phyloP scores from a whole-genome alignment of 352 stramenopile species.

The Plasmopara viticola region DNA sequence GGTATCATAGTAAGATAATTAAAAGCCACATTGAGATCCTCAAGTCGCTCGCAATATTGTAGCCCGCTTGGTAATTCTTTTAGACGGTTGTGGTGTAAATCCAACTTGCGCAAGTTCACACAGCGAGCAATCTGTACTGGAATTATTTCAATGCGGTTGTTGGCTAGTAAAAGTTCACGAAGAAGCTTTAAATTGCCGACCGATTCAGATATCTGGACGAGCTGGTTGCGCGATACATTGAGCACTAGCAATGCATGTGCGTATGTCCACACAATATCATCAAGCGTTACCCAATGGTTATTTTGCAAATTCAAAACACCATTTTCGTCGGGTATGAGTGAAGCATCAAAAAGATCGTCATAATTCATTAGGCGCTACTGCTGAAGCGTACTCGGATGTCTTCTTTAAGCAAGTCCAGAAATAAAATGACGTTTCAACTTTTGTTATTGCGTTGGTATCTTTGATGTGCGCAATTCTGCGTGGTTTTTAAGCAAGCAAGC shows the following conservation, averaged over 20 bases:
- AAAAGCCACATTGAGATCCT: constrained; percentile 54
- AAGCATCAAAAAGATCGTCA: constrained; percentile 52
- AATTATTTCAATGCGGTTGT: constrained; percentile 55
- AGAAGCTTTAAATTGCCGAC: constrained; percentile 61
- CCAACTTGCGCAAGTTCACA: constrained; percentile 58
- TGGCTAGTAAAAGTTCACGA: constrained; percentile 50
- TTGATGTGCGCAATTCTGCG: too few species aligned
- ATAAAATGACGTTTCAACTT: neutral
- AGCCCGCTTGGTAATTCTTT: constrained; percentile 52
- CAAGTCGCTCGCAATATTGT: constrained; percentile 65
- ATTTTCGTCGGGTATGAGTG: constrained; percentile 58
- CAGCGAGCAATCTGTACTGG: constrained; percentile 49
- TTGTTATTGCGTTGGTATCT: neutral
- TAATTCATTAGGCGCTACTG: neutral
- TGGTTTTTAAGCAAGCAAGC: too few species aligned
- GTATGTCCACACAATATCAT: constrained; percentile 73
- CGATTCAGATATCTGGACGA: constrained; percentile 50
- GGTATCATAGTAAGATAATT: constrained; percentile 58
- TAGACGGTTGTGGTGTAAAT: constrained; percentile 64
- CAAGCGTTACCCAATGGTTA: constrained; percentile 74
- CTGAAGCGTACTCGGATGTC: neutral
- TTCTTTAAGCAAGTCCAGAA: neutral
- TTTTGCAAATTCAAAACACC: constrained; percentile 64
- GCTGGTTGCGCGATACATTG: constrained; percentile 64
- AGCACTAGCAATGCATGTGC: constrained; percentile 59